Evolutionary conservation across 2,329 filamentous ascomycete species (phyloP), one percentile per base, ranked within the genome.

Genomic region (Akanthomyces lecanii): DNA sequence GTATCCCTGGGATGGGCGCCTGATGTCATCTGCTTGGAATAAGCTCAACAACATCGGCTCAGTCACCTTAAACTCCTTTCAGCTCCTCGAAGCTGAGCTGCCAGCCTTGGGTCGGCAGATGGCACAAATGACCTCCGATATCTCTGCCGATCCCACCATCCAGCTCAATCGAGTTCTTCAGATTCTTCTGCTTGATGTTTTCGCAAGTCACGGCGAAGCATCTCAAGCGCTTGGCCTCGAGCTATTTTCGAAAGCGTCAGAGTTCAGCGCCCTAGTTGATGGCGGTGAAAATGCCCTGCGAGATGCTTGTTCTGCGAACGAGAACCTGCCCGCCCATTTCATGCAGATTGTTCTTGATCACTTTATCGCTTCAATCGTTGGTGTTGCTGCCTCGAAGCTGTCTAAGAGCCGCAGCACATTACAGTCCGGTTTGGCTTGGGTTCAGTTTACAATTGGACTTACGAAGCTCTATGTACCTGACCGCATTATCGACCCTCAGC

Each of bases 391-490:
- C 12, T 66, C 71, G 4, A 67, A 67, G n/a, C 63, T 65, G 25
- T 65, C 66, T 10, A 23, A 53, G 4, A 52, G 57, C 6, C 63
- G 66, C 4, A 67, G 70, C 23, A 68, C 72, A 5, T 72, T 76
- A 36, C 69, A 74, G 51, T 77, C 75, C 5, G 76, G 77, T 6
- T 75, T 89, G 25, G 88, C 90, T 5, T 95, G 93, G 86, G 81
- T 92, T 33, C 82, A 89, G 57, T 87, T 97, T 65, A 89, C 91
- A 1, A 76, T 93, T 23, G 88, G 88, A 18, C 85, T 89, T 45
- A 80, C 98, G 54, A 84, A 85, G 65, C 81, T 97, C 2, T 97
- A 94, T 71, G 87, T 98, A 2, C 93, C 96, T 0, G 89, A 96
- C 73, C 88, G 89, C 67, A 84, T 90, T 4, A 95, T 94, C 69